phyloP scores from a whole-genome alignment of 441 rosid genomes.

The Bocquillonia castaneifolia region DNA sequence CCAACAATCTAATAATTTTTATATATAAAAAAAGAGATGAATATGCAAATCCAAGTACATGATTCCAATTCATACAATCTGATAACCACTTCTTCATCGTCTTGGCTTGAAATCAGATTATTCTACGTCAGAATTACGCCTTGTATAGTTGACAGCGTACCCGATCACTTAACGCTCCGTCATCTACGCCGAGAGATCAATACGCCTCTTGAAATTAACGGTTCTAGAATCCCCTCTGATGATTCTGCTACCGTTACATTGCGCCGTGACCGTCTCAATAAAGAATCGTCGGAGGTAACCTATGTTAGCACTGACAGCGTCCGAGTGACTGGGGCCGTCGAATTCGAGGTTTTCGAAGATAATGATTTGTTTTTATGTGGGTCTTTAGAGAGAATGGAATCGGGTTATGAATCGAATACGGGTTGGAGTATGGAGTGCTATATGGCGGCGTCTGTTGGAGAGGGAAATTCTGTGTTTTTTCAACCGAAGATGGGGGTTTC shows the following conservation, averaged over 20 bases:
- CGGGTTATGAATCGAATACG: slow-evolving; percentile 38
- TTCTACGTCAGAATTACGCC: slow-evolving; percentile 71
- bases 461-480: slow-evolving; percentile 45
- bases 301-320: slow-evolving; percentile 79
- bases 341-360: slow-evolving; percentile 68
- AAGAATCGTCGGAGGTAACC: slow-evolving; percentile 75
- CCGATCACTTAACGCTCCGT: slow-evolving; percentile 62
- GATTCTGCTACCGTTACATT: slow-evolving; percentile 54
- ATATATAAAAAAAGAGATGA: slow-evolving; percentile 16
- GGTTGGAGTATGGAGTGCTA: slow-evolving; percentile 86
- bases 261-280: slow-evolving; percentile 68
- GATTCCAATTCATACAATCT: slow-evolving; percentile 41
- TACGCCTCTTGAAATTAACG: slow-evolving; percentile 75
- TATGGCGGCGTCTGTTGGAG: slow-evolving; percentile 41
- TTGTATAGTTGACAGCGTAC: slow-evolving; percentile 51
- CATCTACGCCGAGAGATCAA: slow-evolving; percentile 68
- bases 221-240: slow-evolving; percentile 57
- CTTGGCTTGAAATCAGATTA: slow-evolving; percentile 73
- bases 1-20: not conserved
- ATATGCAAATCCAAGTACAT: slow-evolving; percentile 29
- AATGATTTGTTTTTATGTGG: slow-evolving; percentile 59
- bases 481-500: slow-evolving; percentile 55
- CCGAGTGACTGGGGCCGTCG: slow-evolving; percentile 68
- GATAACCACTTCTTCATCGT: slow-evolving; percentile 33
- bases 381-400: slow-evolving; percentile 61